These are phyloP conservation scores for Paramecium sexaurelia DNA, from an alignment of 73 alveolate genomes.

Conservation along the genomic window DNA sequence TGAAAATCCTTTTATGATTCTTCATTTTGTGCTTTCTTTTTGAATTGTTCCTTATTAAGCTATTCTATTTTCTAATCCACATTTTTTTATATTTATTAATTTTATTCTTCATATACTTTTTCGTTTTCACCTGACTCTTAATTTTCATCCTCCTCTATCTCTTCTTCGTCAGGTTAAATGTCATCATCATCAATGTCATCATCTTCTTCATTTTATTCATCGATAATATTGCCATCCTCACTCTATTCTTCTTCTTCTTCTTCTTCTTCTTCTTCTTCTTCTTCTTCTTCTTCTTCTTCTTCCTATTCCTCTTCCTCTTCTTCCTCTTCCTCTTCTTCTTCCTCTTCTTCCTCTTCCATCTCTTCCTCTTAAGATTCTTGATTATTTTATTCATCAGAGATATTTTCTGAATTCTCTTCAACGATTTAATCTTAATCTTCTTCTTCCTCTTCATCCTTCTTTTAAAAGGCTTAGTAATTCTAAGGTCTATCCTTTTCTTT, in stretches of 20 bases:
- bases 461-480: not conserved
- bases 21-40: not conserved
- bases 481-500: not conserved
- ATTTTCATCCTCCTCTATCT: not conserved
- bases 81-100: not conserved
- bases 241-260: not conserved
- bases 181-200: not conserved
- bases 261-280: not conserved
- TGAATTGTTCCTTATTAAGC: not conserved
- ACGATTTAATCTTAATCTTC: not conserved
- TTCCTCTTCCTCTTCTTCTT: not conserved
- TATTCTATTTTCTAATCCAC: not conserved
- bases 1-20: not conserved
- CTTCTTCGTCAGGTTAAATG: not conserved
- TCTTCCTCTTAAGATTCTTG: not conserved
- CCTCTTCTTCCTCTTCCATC: not conserved
- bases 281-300: not conserved
- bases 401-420: not conserved
- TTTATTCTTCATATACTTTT: not conserved
- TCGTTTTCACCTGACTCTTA: not conserved
- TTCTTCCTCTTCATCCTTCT: not conserved
- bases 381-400: not conserved
- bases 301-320: not conserved
- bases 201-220: not conserved
- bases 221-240: not conserved